Conservation (phyloP, 768 basidiomycete genomes). For the Trametes elegans region DNA sequence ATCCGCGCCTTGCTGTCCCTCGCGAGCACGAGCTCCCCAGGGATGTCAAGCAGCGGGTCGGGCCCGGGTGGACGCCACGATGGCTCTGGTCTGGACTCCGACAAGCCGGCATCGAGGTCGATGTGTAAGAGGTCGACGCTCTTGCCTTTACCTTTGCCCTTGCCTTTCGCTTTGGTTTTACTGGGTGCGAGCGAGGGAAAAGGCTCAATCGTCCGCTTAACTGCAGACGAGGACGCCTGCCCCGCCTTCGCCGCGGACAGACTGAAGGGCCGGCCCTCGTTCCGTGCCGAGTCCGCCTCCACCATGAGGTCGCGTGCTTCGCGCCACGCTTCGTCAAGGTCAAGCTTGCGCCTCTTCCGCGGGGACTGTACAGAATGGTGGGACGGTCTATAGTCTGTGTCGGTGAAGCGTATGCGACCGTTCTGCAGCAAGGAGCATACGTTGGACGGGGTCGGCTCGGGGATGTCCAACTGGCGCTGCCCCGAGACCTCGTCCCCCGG, state of each 20-base stretch:
- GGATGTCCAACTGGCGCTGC: slow-evolving; percentile 23
- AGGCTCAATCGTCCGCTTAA: not conserved
- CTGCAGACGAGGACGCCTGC: not conserved
- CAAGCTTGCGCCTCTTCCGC: slow-evolving; percentile 42
- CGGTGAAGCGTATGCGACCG: slow-evolving; percentile 42
- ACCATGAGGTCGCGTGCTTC: slow-evolving; percentile 47
- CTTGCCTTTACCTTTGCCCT: not conserved
- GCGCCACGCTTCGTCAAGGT: slow-evolving; percentile 42
- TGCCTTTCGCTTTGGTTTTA: not conserved
- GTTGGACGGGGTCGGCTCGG: slow-evolving; percentile 37
- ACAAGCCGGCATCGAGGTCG: not conserved
- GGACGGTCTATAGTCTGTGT: slow-evolving; percentile 31
- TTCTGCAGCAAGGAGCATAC: slow-evolving; percentile 39
- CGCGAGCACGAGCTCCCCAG: slow-evolving; percentile 67
- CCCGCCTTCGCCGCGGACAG: not conserved
- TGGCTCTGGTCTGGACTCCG: not conserved
- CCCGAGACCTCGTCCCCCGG: slow-evolving; percentile 10
- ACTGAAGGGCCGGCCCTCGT: slow-evolving; percentile 49
- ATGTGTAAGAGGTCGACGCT: not conserved
- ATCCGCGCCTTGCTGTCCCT: slow-evolving; percentile 34
- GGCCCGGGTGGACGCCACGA: slow-evolving; percentile 42
- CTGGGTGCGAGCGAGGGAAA: not conserved
- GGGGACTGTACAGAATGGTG: slow-evolving; percentile 31
- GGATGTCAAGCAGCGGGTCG: slow-evolving; percentile 53
- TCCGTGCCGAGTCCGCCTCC: slow-evolving; percentile 39